A percentile compares a stretch with the other conserved stretches of the same genome.
Evolutionary conservation across 768 basidiomycete genomes (phyloP).

Genomic region (Leccinum sublutescens): DNA sequence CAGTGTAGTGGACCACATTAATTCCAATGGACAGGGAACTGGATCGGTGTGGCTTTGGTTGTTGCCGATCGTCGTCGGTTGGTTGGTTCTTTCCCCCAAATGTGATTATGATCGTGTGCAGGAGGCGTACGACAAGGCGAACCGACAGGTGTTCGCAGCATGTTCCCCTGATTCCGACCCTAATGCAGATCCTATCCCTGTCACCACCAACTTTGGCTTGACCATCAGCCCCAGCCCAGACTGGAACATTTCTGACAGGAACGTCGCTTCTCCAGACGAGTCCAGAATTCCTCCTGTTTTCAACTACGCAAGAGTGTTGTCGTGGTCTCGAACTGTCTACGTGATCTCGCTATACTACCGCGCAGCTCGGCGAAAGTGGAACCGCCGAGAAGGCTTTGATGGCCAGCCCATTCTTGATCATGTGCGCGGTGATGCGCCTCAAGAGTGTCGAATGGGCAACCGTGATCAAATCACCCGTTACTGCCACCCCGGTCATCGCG

Average conservation of each 20-base stretch:
- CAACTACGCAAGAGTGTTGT: slow-evolving; percentile 23
- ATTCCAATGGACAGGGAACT: slow-evolving; percentile 37
- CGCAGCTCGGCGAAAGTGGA: slow-evolving; percentile 12
- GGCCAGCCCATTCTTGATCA: not conserved
- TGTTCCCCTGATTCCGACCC: not conserved
- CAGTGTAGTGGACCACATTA: slow-evolving; percentile 19
- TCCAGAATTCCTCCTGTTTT: slow-evolving; percentile 23
- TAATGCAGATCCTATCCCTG: not conserved
- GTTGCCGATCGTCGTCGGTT: slow-evolving; percentile 39
- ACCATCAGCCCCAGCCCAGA: slow-evolving; percentile 14
- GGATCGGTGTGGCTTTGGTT: slow-evolving; percentile 46
- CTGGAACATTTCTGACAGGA: not conserved
- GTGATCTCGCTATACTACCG: slow-evolving; percentile 17
- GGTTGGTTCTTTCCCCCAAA: slow-evolving; percentile 41
- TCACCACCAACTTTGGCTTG: slow-evolving; percentile 11
- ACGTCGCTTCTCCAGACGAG: slow-evolving; percentile 24
- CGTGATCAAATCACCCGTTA: slow-evolving; percentile 20
- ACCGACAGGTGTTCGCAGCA: slow-evolving; percentile 1
- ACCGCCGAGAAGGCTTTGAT: slow-evolving; percentile 4
- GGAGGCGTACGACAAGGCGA: slow-evolving; percentile 16
- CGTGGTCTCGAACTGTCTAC: slow-evolving; percentile 22
- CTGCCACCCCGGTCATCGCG: slow-evolving; percentile 12
- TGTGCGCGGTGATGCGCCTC: slow-evolving; percentile 1
- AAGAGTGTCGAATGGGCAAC: slow-evolving; percentile 18
- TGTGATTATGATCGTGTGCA: slow-evolving; percentile 35